Evolutionary conservation across 768 basidiomycete species (phyloP), one percentile per base, ranked within the genome.

Genomic region (Mycena indigotica): DNA sequence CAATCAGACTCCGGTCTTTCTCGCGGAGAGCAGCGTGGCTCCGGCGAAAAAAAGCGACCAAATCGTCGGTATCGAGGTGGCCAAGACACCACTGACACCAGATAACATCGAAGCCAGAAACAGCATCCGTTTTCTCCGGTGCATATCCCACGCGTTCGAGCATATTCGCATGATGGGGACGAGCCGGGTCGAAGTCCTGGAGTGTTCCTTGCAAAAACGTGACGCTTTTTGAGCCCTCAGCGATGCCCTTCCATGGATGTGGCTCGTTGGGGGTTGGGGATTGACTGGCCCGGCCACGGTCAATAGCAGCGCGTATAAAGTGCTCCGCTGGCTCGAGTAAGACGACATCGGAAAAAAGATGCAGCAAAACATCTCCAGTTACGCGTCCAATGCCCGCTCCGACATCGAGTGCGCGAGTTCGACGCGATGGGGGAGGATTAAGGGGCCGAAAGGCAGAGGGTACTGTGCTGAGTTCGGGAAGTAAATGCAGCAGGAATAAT

Each of bases 31-130:
- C 84, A 2, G 72, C 74, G 46, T 79, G 78, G 59, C 87, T 80
- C 46, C 86, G 77, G 63, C 79, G 75, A 62, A 98, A 79, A 74
- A 98, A 98, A 2, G 75, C 70, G 25, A 93, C 80, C 23, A 98
- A 82, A 69, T 96, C 91, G 6, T 69, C 67, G 68, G 95, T 86
- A 53, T 78, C 83, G 56, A 97, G 79, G 75, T 95, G 91, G 2
- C 93, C 91, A 16, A 98, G 80, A 75, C 95, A 96, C 96, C 96
- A 98, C 71, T 99, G 96, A 66, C 92, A 93, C 95, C 93, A 95
- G 56, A 96, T 82, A 52, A 95, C 83, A 72, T 99, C 96, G 72
- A 94, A 98, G 1, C 83, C 83, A 41, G 78, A 73, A n/a, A 76
- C 69, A 29, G 83, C 82, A 50, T 81, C 84, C 29, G 75, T 73